Percentiles rank a stretch among this genome's conserved stretches.
Evolutionary conservation across 495 filamentous ascomycete genomes (phyloP).

Genomic region (Lophiotrema nucula): DNA sequence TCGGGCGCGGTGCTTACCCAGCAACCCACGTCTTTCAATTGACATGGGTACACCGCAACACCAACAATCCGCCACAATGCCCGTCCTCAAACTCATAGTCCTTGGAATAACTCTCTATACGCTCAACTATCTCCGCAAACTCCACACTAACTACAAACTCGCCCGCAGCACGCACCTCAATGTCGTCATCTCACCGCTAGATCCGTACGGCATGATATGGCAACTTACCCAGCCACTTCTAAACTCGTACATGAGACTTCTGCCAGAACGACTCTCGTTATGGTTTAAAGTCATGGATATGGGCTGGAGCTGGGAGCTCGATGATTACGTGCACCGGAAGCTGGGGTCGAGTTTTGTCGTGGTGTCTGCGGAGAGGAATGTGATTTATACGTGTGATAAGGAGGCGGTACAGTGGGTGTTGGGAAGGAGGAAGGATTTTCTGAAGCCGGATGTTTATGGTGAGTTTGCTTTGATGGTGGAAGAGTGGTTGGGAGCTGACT

Average conservation of each 20-base stretch:
- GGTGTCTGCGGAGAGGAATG: not conserved
- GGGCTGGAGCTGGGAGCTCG: not conserved
- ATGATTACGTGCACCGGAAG: not conserved
- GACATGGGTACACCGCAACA: too few species aligned
- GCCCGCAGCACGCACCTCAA: conserved; percentile 5
- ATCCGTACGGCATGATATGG: conserved; percentile 6
- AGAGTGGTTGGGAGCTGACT: conserved; percentile 3
- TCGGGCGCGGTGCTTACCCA: too few species aligned
- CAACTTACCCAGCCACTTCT: not conserved
- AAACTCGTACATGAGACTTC: not conserved
- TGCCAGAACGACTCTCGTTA: not conserved
- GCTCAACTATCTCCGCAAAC: not conserved
- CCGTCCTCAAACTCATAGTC: not conserved
- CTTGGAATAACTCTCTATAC: not conserved
- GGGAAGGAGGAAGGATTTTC: conserved; percentile 17
- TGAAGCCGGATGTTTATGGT: conserved; percentile 16
- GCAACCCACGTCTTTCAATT: too few species aligned
- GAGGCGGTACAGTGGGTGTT: conserved; percentile 1
- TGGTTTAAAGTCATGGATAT: not conserved
- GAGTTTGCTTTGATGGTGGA: not conserved
- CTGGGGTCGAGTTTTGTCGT: conserved; percentile 4
- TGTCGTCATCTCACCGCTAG: conserved; percentile 5
- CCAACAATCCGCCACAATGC: not conserved
- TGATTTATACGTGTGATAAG: not conserved
- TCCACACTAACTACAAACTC: conserved; percentile 10